These are phyloP conservation scores for Sequoia sempervirens DNA, from an alignment of 75 land plant genomes.

Conservation along the genomic window DNA sequence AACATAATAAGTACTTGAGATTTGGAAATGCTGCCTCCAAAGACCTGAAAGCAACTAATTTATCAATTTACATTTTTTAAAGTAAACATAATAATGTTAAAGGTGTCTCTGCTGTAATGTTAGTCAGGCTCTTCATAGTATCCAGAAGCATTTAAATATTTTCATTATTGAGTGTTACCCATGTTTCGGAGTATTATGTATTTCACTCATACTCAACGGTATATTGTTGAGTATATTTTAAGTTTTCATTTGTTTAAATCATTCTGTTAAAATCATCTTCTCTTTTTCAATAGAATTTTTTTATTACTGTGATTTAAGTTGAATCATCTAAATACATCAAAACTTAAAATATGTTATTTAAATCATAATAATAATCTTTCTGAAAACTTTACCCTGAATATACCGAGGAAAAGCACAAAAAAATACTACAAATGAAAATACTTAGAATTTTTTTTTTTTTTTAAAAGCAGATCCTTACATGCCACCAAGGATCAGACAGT, in stretches of 20 bases:
- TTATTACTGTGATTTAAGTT: no score
- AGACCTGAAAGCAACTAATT: constrained; percentile 21
- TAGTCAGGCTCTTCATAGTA: no score
- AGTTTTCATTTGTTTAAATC: no score
- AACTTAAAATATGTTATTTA: no score
- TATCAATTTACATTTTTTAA: not conserved
- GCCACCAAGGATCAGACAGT: constrained; percentile 54
- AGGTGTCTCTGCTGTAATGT: not conserved
- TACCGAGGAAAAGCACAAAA: not conserved
- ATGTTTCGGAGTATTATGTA: no score
- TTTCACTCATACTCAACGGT: no score
- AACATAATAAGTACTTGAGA: constrained; percentile 69
- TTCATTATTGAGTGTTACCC: not conserved
- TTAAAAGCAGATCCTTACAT: constrained; percentile 38
- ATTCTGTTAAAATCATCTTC: no score
- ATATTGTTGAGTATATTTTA: no score
- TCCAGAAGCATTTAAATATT: not conserved
- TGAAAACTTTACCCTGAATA: not conserved
- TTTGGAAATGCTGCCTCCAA: constrained; percentile 62
- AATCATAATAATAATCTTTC: no score
- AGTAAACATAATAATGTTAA: not conserved
- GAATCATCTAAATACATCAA: no score
- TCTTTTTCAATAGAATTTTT: no score
- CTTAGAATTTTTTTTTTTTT: not conserved
- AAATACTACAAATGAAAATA: no score